Percentiles rank a stretch among this genome's conserved stretches.
Conservation (phyloP, 768 basidiomycete genomes). For the Leccinum fibrillosum region DNA sequence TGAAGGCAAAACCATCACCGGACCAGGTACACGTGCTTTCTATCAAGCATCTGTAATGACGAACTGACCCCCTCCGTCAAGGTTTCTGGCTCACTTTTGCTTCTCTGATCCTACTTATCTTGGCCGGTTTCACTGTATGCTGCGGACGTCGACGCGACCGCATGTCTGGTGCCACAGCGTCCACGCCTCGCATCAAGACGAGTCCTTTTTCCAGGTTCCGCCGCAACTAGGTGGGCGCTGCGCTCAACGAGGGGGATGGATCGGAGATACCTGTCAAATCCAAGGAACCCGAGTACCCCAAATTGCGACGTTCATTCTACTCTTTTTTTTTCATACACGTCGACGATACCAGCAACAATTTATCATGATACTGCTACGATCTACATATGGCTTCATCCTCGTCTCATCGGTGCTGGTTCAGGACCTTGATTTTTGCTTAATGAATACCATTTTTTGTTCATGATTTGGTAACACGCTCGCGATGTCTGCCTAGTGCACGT, state of each 20-base stretch:
- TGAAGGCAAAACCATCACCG: slow-evolving; percentile 49
- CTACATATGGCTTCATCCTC: slow-evolving; percentile 1
- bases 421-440: slow-evolving; percentile 5
- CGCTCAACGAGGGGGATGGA: background rate
- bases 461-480: background rate
- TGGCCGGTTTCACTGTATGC: slow-evolving; percentile 69
- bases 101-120: slow-evolving; percentile 56
- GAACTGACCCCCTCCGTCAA: slow-evolving; percentile 22
- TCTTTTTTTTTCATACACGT: background rate
- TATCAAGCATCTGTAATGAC: background rate
- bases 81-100: slow-evolving; percentile 78
- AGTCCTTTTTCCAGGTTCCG: slow-evolving; percentile 38
- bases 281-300: background rate
- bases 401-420: background rate
- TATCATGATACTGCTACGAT: slow-evolving; percentile 10
- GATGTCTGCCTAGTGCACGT: background rate
- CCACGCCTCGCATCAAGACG: slow-evolving; percentile 20
- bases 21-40: slow-evolving; percentile 49
- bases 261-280: background rate
- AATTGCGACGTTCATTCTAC: background rate
- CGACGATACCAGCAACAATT: slow-evolving; percentile 1
- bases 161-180: slow-evolving; percentile 37
- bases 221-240: slow-evolving; percentile 25
- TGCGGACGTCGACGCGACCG: slow-evolving; percentile 61
- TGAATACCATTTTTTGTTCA: slow-evolving; percentile 4